Conservation (phyloP, 2,329 filamentous ascomycete genomes). For the Calonectria fujianensis region DNA sequence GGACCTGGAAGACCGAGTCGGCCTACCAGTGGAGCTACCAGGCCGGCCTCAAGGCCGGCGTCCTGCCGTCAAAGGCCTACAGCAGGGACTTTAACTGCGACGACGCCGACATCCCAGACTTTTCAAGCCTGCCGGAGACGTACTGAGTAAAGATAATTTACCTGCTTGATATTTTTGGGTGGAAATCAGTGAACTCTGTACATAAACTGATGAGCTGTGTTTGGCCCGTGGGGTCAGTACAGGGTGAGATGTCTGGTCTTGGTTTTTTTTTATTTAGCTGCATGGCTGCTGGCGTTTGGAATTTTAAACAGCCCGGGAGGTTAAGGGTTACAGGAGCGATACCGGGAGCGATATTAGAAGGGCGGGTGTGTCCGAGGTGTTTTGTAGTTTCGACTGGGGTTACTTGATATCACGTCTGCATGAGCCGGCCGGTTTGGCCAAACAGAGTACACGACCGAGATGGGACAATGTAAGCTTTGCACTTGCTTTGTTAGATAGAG, state of each 20-base stretch:
- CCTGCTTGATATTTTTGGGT: neutral
- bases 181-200: neutral
- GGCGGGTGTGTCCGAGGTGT: conserved; percentile 11
- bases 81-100: conserved; percentile 82
- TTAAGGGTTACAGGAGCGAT: neutral
- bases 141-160: conserved; percentile 57
- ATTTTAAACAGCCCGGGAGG: neutral
- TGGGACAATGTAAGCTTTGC: conserved; percentile 4
- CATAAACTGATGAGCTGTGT: neutral
- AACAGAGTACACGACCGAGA: conserved; percentile 6
- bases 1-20: conserved; percentile 96
- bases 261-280: neutral
- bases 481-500: conserved; percentile 21
- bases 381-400: neutral
- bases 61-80: conserved; percentile 86
- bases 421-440: neutral
- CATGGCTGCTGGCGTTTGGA: conserved; percentile 4
- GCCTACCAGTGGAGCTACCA: conserved; percentile 95
- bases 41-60: conserved; percentile 83
- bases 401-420: conserved; percentile 13
- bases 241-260: neutral
- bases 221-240: neutral
- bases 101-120: conserved; percentile 71
- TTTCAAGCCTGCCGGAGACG: conserved; percentile 71
- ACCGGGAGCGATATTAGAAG: conserved; percentile 5